Conservation (phyloP, 2,329 filamentous ascomycete species). For the Phialophora tarda region DNA sequence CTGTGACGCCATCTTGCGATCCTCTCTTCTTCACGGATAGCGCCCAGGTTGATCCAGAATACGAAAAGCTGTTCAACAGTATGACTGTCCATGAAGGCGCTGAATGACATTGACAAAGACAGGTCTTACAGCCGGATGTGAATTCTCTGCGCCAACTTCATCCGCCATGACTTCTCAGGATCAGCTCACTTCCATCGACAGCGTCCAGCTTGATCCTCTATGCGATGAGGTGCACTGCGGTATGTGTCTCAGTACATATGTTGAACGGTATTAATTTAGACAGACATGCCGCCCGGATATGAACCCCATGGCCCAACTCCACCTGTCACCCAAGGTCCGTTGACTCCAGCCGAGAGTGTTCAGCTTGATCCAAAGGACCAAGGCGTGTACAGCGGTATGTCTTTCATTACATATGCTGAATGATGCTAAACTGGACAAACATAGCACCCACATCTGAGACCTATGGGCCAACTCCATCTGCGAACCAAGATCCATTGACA, state of each 20-base stretch:
- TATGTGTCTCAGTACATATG: neutral
- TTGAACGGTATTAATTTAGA: neutral
- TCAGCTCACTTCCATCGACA: neutral
- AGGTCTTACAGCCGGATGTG: neutral
- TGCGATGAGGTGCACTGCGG: neutral
- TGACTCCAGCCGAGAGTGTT: neutral
- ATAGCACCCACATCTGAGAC: neutral
- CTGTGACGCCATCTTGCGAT: neutral
- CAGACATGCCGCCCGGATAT: neutral
- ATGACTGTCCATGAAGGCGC: neutral
- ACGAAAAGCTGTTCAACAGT: neutral
- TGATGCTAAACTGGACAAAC: neutral
- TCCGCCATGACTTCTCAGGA: neutral
- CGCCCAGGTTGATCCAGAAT: neutral
- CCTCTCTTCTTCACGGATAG: neutral
- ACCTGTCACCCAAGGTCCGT: no score
- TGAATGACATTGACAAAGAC: neutral
- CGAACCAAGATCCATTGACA: no score
- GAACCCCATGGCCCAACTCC: neutral
- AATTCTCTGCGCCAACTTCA: neutral
- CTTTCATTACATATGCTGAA: neutral
- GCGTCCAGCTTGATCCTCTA: neutral
- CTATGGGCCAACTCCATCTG: no score
- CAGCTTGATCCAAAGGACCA: neutral
- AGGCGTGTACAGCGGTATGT: neutral